Conservation (phyloP, 805 yeast species). For the Spathaspora passalidarum region DNA sequence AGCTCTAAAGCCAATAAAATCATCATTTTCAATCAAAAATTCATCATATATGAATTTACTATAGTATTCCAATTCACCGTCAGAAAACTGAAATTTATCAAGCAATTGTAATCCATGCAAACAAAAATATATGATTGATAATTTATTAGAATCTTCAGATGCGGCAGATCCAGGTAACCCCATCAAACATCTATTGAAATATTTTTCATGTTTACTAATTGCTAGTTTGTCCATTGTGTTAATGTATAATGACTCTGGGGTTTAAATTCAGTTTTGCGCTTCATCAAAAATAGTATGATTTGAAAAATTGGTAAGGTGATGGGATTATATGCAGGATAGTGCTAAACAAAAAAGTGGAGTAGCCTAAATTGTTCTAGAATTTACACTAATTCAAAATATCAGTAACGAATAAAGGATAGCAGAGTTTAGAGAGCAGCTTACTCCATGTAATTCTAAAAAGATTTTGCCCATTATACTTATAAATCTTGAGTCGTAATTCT, state of each 20-base stretch:
- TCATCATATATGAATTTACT: constrained; percentile 41
- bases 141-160: constrained; percentile 63
- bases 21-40: constrained; percentile 41
- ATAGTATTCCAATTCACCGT: constrained; percentile 10
- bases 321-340: neutral
- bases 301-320: neutral
- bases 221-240: constrained; percentile 9
- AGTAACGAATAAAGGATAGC: too few species aligned
- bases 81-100: constrained; percentile 28
- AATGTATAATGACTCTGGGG: neutral
- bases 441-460: too few species aligned
- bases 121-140: constrained; percentile 71
- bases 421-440: too few species aligned
- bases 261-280: neutral
- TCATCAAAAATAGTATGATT: neutral
- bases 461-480: too few species aligned
- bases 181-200: constrained; percentile 48
- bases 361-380: neutral
- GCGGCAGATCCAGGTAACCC: constrained; percentile 56
- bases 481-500: too few species aligned
- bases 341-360: neutral
- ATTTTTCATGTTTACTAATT: constrained; percentile 38
- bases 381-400: too few species aligned
- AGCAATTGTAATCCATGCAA: constrained; percentile 56
- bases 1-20: constrained; percentile 51